Base-by-base conservation (phyloP, 371 early-diverging fungal species). In the Dinochytrium kinnereticum region DNA sequence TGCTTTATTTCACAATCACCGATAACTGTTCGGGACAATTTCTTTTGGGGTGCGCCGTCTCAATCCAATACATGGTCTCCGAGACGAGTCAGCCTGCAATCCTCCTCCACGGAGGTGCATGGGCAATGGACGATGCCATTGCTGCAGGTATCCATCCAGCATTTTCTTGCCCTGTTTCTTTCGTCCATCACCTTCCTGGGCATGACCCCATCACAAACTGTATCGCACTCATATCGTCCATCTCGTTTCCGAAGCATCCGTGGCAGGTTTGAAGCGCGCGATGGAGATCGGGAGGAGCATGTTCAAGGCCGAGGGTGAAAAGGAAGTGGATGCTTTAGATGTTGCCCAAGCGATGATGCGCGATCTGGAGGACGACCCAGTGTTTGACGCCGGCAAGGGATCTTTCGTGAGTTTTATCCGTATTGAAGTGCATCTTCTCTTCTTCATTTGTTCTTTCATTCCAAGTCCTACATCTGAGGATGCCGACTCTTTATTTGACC, bases 61-160 rank as follows among this genome's bases (percentile, higher is more conserved):
- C 44, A 7, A 44, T 44, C 44, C 44, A 44, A 44, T 13, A 44
- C 44, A 7, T 19, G 19, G 19, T 19, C 7, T 19, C 44, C 13
- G 7, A 44, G 13, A 44, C 44, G 13, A 44, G 7, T 7, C 44
- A 44, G 24, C 38, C 33, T 10, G 38, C 64, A 13, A 64, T 64
- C 64, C 36, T 64, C 24, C 36, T 64, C 44, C 66, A 66, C 37
- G 66, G 66, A 28, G 66, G 66, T 15, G 66, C 66, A 38, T 66
- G 66, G 66, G 39, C 66, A 13, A 66, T 66, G 66, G 44, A 38
- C 44, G 66, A 66, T 44, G 66, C 28, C 44, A 66, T 40, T 17
- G 66, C 66, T 13, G 17, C 3, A 49, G 66, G 66, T 66, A 34
- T 26, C 13, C 26, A 7, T 26, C 26, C 55, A 5, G n/a, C n/a